Percentiles rank a stretch among this genome's conserved stretches.
These are phyloP conservation scores for Penicillium coffeae DNA, from an alignment of 495 filamentous ascomycete species.

Conservation along the genomic window DNA sequence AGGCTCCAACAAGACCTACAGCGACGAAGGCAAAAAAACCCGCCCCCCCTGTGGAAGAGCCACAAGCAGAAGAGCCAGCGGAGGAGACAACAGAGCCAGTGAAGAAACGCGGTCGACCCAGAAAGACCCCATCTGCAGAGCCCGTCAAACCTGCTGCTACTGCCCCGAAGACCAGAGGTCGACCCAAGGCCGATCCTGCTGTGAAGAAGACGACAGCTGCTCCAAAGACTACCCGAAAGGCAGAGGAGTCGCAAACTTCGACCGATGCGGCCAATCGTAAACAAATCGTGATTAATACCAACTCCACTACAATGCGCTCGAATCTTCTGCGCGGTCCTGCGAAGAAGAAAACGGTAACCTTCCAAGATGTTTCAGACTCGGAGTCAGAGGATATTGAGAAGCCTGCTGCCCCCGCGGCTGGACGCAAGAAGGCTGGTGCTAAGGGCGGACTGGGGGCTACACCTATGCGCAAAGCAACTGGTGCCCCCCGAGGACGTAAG, in stretches of 20 bases:
- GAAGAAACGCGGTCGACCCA: conserved; percentile 38
- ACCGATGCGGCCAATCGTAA: conserved; percentile 18
- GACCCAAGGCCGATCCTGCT: conserved; percentile 3
- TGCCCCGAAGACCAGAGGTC: conserved; percentile 1
- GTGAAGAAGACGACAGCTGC: conserved; percentile 15
- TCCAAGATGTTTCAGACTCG: conserved; percentile 39
- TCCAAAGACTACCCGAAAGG: conserved; percentile 23
- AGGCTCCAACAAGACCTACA: neutral
- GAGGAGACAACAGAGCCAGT: conserved; percentile 24
- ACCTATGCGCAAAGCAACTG: conserved; percentile 43
- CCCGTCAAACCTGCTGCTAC: neutral
- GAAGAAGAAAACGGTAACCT: conserved; percentile 53
- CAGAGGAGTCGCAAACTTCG: conserved; percentile 12
- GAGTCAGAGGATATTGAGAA: conserved; percentile 34
- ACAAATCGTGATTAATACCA: conserved; percentile 27
- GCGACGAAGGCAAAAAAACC: conserved; percentile 19
- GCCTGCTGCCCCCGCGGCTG: conserved; percentile 17
- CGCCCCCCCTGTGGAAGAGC: neutral
- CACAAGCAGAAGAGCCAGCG: conserved; percentile 10
- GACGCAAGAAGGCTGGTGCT: conserved; percentile 21
- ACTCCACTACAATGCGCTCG: conserved; percentile 30
- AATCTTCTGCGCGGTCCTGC: conserved; percentile 39
- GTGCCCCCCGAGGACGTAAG: conserved; percentile 35
- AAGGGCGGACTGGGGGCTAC: conserved; percentile 43
- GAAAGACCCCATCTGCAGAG: conserved; percentile 16